Evolutionary conservation across 2,329 filamentous ascomycete genomes (phyloP).

Genomic region (Cordyceps militaris): DNA sequence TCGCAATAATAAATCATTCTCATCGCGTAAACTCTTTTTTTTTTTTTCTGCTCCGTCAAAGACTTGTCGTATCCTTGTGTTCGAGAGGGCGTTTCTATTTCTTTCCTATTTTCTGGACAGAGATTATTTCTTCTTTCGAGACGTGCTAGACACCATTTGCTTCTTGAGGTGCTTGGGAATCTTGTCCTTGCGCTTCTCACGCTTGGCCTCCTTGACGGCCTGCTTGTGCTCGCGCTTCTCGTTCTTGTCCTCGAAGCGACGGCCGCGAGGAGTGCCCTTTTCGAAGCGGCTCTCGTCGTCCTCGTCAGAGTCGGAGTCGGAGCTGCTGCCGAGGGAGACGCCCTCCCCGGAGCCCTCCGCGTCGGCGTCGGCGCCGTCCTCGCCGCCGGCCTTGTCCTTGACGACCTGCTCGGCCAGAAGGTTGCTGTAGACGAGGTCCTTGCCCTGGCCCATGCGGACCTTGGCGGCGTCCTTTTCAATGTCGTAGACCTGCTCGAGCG

Average conservation of each 20-base stretch:
- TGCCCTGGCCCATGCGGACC: constrained; percentile 64
- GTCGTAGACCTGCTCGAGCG: constrained; percentile 91
- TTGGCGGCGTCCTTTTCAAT: constrained; percentile 83
- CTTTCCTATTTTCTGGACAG: constrained; percentile 18
- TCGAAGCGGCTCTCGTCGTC: constrained; percentile 53
- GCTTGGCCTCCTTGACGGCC: constrained; percentile 89
- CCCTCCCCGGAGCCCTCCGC: constrained; percentile 26
- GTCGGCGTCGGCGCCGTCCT: constrained; percentile 27
- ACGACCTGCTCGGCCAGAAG: constrained; percentile 67
- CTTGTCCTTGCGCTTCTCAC: constrained; percentile 87
- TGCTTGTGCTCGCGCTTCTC: constrained; percentile 75
- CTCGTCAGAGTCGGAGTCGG: constrained; percentile 23
- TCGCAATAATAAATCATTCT: background rate
- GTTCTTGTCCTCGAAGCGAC: constrained; percentile 86
- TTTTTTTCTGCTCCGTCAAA: background rate
- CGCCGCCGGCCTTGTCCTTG: constrained; percentile 30
- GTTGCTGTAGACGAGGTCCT: constrained; percentile 76
- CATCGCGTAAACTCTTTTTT: constrained; percentile 6
- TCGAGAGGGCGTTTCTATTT: constrained; percentile 7
- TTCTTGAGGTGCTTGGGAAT: constrained; percentile 97
- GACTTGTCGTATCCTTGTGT: background rate
- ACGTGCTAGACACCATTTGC: constrained; percentile 60
- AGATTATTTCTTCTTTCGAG: constrained; percentile 53
- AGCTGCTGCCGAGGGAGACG: constrained; percentile 25
- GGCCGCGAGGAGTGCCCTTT: constrained; percentile 66